Evolutionary conservation across 805 yeast species (phyloP).

Genomic region (Groenewaldozyma tartarivorans): DNA sequence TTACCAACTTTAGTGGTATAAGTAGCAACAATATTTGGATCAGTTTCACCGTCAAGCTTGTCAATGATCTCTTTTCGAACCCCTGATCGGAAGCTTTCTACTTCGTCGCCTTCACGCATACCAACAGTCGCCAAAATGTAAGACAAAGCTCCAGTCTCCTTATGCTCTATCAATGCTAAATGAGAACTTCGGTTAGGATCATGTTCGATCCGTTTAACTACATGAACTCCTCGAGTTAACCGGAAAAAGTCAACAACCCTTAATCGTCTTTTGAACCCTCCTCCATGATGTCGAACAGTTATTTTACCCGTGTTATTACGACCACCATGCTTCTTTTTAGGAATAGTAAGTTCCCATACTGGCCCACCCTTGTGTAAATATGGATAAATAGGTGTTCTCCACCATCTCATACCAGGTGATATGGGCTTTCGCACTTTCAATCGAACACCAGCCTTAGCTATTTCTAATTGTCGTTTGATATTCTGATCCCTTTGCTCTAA

Average conservation of each 20-base stretch:
- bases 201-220: slow-evolving; percentile 81
- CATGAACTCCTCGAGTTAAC: slow-evolving; percentile 56
- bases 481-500: slow-evolving; percentile 72
- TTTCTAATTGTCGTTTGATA: slow-evolving; percentile 61
- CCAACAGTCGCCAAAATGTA: slow-evolving; percentile 92
- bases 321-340: slow-evolving; percentile 70
- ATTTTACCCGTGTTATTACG: slow-evolving; percentile 83
- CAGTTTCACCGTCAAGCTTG: slow-evolving; percentile 86
- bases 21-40: slow-evolving; percentile 82
- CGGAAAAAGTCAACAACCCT: slow-evolving; percentile 75
- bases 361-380: slow-evolving; percentile 85
- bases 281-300: slow-evolving; percentile 92
- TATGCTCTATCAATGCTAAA: slow-evolving; percentile 72
- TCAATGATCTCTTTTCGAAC: slow-evolving; percentile 63
- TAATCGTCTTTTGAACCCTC: slow-evolving; percentile 86
- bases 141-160: slow-evolving; percentile 49
- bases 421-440: slow-evolving; percentile 71
- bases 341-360: slow-evolving; percentile 59
- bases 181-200: slow-evolving; percentile 94
- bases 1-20: slow-evolving; percentile 88
- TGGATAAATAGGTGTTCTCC: slow-evolving; percentile 75
- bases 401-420: slow-evolving; percentile 85
- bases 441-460: slow-evolving; percentile 58
- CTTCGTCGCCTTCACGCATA: slow-evolving; percentile 81
- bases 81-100: slow-evolving; percentile 84